These are phyloP conservation scores for Hypomyces rosellus DNA, from an alignment of 2,329 filamentous ascomycete species.

Conservation along the genomic window DNA sequence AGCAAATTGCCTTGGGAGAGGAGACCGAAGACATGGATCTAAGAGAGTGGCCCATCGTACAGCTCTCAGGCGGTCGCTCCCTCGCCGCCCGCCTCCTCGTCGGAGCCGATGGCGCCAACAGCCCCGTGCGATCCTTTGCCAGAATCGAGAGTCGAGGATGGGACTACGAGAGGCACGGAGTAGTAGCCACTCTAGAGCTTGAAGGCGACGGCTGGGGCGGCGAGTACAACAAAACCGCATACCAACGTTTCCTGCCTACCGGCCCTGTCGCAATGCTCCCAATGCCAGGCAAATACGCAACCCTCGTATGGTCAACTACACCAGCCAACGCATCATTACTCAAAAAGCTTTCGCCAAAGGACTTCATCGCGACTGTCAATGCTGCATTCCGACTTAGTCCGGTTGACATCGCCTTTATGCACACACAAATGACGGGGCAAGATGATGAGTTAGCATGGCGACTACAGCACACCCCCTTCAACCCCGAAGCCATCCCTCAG, in stretches of 20 bases:
- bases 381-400: slow-evolving; percentile 80
- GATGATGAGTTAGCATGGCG: slow-evolving; percentile 82
- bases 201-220: slow-evolving; percentile 53
- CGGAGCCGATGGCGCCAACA: slow-evolving; percentile 91
- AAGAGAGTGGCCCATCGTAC: slow-evolving; percentile 79
- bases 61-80: slow-evolving; percentile 58
- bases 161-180: slow-evolving; percentile 86
- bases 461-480: slow-evolving; percentile 58
- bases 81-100: slow-evolving; percentile 80
- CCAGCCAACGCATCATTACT: slow-evolving; percentile 70
- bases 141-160: slow-evolving; percentile 81
- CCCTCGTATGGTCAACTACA: slow-evolving; percentile 92
- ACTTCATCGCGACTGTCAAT: slow-evolving; percentile 86
- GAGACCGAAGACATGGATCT: slow-evolving; percentile 66
- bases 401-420: slow-evolving; percentile 77
- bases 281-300: slow-evolving; percentile 73
- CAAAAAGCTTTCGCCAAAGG: slow-evolving; percentile 63
- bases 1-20: slow-evolving; percentile 69
- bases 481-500: slow-evolving; percentile 55
- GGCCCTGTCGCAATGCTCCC: slow-evolving; percentile 90
- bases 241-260: slow-evolving; percentile 89
- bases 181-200: slow-evolving; percentile 81
- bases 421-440: slow-evolving; percentile 54
- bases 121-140: slow-evolving; percentile 83
- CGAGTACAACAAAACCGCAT: slow-evolving; percentile 64